Evolutionary conservation across 441 rosid genomes (phyloP), one percentile per base, ranked within the genome.

Genomic region (Euphorbia celastroides): DNA sequence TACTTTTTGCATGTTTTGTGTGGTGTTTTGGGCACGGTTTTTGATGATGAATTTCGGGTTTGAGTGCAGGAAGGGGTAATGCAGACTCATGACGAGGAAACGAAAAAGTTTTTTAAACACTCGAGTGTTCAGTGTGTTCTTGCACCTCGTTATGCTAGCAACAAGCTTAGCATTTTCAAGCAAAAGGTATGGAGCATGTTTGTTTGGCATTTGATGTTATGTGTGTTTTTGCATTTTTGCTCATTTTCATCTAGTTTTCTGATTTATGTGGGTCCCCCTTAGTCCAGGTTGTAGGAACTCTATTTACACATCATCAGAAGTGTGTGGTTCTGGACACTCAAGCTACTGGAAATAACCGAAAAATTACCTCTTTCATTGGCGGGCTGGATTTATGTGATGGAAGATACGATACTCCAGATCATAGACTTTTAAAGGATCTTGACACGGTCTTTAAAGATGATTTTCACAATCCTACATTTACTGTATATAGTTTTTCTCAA

Each of bases 51-150:
- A 14, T 22, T 74, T 56, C 41, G 60, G 9, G 38, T 34, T 73
- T 57, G 70, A 25, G 17, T 63, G 46, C 80, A 90, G 90, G 89
- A 82, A 60, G 94, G 97, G 14, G 83, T 88, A 22, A 86, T 90
- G 97, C 88, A 79, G 81, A 90, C 97, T n/a, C 94, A 86, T 74
- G 97, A 88, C 26, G 94, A 90, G 81, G 88, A 88, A 82, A 82
- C 94, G 7, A 82, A 76, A 81, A 88, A 78, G 60, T 90, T 75
- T 63, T 90, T 90, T 75, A 82, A 82, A 54, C 83, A 82, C 69
- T 75, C 91, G 0, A 74, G 77, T 25, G 87, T 88, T 62, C 89
- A 79, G 25, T 84, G 93, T 38, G 82, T 84, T 68, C 95, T 90
- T 26, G 81, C 90, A 38, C 89, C 89, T 73, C 89, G 95, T 46